These are phyloP conservation scores for Melaleuca quinquenervia DNA, from an alignment of 345 rosid species.

Conservation along the genomic window DNA sequence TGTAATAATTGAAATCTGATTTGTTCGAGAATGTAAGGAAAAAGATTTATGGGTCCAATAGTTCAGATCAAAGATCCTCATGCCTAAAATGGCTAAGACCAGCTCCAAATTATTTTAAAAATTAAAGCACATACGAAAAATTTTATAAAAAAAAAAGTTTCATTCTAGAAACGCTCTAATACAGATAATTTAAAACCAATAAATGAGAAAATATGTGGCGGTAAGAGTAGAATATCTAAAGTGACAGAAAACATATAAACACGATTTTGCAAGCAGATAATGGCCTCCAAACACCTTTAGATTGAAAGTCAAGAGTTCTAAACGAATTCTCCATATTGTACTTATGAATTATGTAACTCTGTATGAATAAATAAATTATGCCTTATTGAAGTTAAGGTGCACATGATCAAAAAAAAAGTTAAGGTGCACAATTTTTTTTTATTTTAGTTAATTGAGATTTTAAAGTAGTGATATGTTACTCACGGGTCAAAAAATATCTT, in stretches of 20 bases:
- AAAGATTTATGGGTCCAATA: no score
- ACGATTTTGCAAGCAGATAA: background rate
- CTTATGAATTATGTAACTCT: background rate
- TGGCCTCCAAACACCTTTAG: background rate
- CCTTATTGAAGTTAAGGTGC: background rate
- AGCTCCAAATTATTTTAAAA: background rate
- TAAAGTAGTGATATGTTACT: background rate
- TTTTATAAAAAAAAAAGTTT: background rate
- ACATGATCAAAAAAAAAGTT: no score
- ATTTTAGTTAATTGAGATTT: background rate
- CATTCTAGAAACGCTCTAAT: background rate
- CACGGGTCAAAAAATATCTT: background rate
- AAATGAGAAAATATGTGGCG: background rate
- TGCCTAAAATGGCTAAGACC: background rate
- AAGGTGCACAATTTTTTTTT: background rate
- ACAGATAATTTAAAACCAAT: background rate
- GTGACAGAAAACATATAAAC: background rate
- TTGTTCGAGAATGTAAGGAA: background rate
- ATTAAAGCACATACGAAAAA: background rate
- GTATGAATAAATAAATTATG: background rate
- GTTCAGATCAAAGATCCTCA: background rate
- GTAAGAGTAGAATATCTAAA: background rate
- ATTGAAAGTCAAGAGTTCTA: background rate
- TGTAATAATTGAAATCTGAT: no score
- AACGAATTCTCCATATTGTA: background rate